Base-by-base conservation (phyloP, 192 early-diverging fungal species). In the Piromyces sp. region DNA sequence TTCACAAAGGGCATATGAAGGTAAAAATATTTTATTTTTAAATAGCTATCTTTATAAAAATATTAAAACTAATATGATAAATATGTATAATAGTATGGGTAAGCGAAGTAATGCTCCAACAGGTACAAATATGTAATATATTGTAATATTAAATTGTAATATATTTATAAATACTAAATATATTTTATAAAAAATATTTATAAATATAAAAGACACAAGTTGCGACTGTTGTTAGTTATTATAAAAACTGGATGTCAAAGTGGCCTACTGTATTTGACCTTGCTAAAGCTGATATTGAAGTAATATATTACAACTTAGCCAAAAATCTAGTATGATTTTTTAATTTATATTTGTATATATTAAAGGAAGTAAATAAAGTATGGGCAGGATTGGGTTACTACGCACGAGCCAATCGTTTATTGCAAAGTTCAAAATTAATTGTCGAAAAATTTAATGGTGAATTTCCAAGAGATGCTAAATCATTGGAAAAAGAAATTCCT, bases 341-440 rank as follows among this genome's bases (percentile, higher is more conserved):
- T n/a, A n/a, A 7, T 36, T 36, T 36, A 36, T 36, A 36, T 36
- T 36, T 36, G 12, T 36, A 9, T 14, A 38, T 14, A 14, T 13
- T 38, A 14, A 38, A 38, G 30, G 82, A 81, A n/a, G 90, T 93
- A 19, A 90, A 92, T 81, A 87, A 86, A 13, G 83, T 92, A 0
- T 94, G 94, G 94, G 86, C 91, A 17, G 94, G 94, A 5, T 88
- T 95, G 31, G 94, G 94, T 3, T 95, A 95, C 83, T 95, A 95
- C 81, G 92, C 91, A 1, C 83, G 94, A 30, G 94, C 92, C 13
- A 84, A 83, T 38, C 88, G 94, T 80, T 84, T 95, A 79, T 90
- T 90, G 82, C 87, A 92, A 84, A 93, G 87, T 13, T 92, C 94
- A 13, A 84, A 88, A 78, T 86, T 92, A 36, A 86, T 95, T 17